Evolutionary conservation across 2,329 filamentous ascomycete genomes (phyloP).

Genomic region (Botrytis medusae): DNA sequence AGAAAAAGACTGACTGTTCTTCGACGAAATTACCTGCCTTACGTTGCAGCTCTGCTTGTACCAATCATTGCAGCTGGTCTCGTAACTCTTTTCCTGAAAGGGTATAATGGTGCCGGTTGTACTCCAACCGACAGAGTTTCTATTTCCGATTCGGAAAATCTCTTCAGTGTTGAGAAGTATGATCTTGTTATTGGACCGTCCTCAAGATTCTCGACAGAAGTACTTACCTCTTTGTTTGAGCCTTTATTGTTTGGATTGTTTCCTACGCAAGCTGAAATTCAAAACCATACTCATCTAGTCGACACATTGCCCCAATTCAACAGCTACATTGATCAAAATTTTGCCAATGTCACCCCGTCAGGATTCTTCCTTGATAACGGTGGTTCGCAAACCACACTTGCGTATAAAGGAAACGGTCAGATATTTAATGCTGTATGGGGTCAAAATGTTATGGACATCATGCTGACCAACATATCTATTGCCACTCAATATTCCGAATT

Average conservation of each 20-base stretch:
- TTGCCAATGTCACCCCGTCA: slow-evolving; percentile 70
- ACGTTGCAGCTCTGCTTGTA: slow-evolving; percentile 70
- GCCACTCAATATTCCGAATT: slow-evolving; percentile 72
- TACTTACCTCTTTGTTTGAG: slow-evolving; percentile 29
- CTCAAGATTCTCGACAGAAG: slow-evolving; percentile 42
- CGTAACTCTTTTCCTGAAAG: slow-evolving; percentile 71
- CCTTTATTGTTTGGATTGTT: slow-evolving; percentile 31
- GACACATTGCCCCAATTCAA: slow-evolving; percentile 69
- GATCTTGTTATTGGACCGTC: slow-evolving; percentile 46
- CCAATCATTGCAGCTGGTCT: slow-evolving; percentile 78
- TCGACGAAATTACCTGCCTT: slow-evolving; percentile 75
- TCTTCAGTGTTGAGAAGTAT: slow-evolving; percentile 30
- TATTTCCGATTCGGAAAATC: slow-evolving; percentile 38
- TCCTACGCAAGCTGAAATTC: slow-evolving; percentile 26
- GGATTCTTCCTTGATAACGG: slow-evolving; percentile 73
- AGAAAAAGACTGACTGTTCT: slow-evolving; percentile 75
- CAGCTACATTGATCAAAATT: slow-evolving; percentile 60
- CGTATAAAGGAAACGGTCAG: slow-evolving; percentile 66
- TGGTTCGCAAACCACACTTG: slow-evolving; percentile 61
- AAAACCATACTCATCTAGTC: slow-evolving; percentile 44
- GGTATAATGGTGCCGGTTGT: slow-evolving; percentile 54
- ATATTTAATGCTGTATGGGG: slow-evolving; percentile 58
- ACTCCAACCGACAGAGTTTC: slow-evolving; percentile 50
- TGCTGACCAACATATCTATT: slow-evolving; percentile 68
- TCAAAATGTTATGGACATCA: slow-evolving; percentile 65